Percentiles rank a stretch among this genome's conserved stretches.
Conservation (phyloP, 768 basidiomycete species). For the Tylopilus sp. region DNA sequence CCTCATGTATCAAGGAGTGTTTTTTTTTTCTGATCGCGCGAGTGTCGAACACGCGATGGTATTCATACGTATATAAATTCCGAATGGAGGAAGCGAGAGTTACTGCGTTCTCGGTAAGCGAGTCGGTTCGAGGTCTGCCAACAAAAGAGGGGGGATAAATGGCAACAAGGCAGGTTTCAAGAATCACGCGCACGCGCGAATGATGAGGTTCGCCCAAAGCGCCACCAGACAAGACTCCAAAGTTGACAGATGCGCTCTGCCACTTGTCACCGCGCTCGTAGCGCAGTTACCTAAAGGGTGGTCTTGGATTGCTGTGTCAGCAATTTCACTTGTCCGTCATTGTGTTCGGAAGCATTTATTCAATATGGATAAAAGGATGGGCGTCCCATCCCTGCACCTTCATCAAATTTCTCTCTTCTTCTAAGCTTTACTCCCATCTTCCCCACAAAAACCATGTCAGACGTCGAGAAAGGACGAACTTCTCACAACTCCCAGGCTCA, state of each 20-base stretch:
- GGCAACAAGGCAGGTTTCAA: too few relatives aligned
- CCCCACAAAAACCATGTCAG: constrained; percentile 28
- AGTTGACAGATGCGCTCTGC: not conserved
- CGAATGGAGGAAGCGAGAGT: too few relatives aligned
- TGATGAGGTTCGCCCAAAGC: not conserved
- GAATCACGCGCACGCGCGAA: too few relatives aligned
- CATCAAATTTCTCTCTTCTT: not conserved
- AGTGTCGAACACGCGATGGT: too few relatives aligned
- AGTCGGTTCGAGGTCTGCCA: too few relatives aligned
- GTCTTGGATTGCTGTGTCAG: constrained; percentile 16
- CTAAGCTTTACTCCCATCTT: not conserved
- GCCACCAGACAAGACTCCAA: not conserved
- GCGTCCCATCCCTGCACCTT: not conserved
- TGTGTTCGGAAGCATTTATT: constrained; percentile 15
- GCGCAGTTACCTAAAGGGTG: constrained; percentile 1
- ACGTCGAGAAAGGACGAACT: constrained; percentile 32
- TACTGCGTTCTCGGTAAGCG: too few relatives aligned
- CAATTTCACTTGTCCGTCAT: constrained; percentile 17
- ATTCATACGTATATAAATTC: too few relatives aligned
- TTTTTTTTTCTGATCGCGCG: too few relatives aligned
- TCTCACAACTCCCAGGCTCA: constrained; percentile 22
- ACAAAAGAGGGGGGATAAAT: too few relatives aligned
- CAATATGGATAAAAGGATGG: constrained; percentile 17
- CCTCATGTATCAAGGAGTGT: too few relatives aligned
- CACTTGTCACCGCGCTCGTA: not conserved